Conservation (phyloP, 139 green algal species). For the Coelastrella sp. region DNA sequence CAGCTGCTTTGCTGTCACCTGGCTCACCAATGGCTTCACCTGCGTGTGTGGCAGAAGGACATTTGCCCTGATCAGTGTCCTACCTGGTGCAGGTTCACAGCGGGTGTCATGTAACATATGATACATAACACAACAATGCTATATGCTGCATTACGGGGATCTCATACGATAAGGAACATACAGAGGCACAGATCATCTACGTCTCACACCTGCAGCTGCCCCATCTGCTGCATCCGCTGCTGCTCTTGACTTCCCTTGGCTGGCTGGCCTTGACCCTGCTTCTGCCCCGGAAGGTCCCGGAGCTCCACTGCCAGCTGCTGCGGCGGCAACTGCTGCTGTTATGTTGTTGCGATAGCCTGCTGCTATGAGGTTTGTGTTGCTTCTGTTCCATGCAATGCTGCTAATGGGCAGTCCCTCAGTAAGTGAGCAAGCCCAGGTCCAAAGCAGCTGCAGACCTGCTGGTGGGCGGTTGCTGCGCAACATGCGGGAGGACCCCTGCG, state of each 20-base stretch:
- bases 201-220: neutral
- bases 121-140: too few species aligned
- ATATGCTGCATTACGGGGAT: too few species aligned
- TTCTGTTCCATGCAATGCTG: slow-evolving; percentile 81
- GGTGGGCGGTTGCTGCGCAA: slow-evolving; percentile 33
- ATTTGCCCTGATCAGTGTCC: too few species aligned
- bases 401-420: slow-evolving; percentile 56
- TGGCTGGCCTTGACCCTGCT: slow-evolving; percentile 16
- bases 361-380: slow-evolving; percentile 73
- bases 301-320: neutral
- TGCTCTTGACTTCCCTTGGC: slow-evolving; percentile 5
- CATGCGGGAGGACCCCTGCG: slow-evolving; percentile 38
- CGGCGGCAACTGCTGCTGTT: slow-evolving; percentile 10
- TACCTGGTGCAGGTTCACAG: too few species aligned
- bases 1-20: slow-evolving; percentile 10
- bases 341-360: slow-evolving; percentile 80
- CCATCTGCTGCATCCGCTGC: neutral
- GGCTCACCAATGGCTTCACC: neutral
- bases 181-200: too few species aligned
- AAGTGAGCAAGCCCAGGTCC: slow-evolving; percentile 74
- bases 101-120: too few species aligned
- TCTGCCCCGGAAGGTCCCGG: neutral
- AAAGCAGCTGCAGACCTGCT: slow-evolving; percentile 68
- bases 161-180: too few species aligned
- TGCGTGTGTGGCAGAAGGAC: too few species aligned